Conservation (phyloP, 768 basidiomycete genomes). For the Lyophyllum shimeji region DNA sequence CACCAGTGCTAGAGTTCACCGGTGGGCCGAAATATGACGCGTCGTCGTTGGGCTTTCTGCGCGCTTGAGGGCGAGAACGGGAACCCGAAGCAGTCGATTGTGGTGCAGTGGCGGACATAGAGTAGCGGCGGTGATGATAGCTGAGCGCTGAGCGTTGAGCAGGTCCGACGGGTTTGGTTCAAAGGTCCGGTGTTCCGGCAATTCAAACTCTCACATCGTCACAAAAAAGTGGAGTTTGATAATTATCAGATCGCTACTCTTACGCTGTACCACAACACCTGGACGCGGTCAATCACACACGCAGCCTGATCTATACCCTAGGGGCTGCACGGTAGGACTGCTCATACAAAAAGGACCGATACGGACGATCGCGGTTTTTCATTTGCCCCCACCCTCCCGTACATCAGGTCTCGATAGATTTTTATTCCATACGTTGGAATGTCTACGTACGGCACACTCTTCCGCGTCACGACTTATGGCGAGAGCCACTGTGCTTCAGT, state of each 20-base stretch:
- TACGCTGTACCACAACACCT: slow-evolving; percentile 15
- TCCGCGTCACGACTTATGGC: slow-evolving; percentile 95
- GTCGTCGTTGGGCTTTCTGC: slow-evolving; percentile 66
- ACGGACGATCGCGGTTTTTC: neutral
- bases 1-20: slow-evolving; percentile 36
- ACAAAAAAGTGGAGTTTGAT: neutral
- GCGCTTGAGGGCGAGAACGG: slow-evolving; percentile 61
- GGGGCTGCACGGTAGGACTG: neutral
- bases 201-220: slow-evolving; percentile 2
- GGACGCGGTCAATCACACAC: neutral
- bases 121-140: slow-evolving; percentile 13
- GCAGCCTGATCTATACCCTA: neutral
- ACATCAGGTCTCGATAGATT: slow-evolving; percentile 1
- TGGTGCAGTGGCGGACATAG: slow-evolving; percentile 35
- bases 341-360: neutral
- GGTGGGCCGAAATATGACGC: slow-evolving; percentile 68
- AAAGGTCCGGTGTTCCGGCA: slow-evolving; percentile 12
- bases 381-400: neutral
- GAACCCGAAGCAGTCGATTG: slow-evolving; percentile 41
- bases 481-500: slow-evolving; percentile 98
- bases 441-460: slow-evolving; percentile 92
- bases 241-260: slow-evolving; percentile 6
- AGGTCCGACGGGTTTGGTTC: neutral
- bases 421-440: slow-evolving; percentile 39
- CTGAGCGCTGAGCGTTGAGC: slow-evolving; percentile 4